Conservation (phyloP, 129 eudicot species). For the Arctium lappa region DNA sequence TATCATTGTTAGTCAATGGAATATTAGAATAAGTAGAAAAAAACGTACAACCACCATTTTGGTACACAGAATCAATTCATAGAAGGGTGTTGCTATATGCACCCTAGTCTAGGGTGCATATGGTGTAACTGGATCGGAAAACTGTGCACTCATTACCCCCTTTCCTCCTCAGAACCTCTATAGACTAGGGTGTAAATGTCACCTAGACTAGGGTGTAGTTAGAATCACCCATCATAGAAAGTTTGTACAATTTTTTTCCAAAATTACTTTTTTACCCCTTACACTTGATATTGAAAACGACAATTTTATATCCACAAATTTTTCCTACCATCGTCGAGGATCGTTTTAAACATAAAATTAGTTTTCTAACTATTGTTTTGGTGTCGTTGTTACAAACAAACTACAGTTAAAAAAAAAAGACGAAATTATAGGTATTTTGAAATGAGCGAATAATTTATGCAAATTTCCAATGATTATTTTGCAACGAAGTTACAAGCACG, state of each 20-base stretch:
- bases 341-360: not conserved
- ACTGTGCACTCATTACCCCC: too few relatives aligned
- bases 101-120: too few relatives aligned
- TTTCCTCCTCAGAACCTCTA: too few relatives aligned
- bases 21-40: not conserved
- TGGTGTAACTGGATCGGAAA: too few relatives aligned
- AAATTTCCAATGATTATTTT: not conserved
- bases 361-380: not conserved
- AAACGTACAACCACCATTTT: not conserved
- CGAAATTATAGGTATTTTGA: not conserved
- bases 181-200: too few relatives aligned
- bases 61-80: not conserved
- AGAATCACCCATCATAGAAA: too few relatives aligned
- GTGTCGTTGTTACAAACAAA: not conserved
- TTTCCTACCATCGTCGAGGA: not conserved
- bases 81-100: too few relatives aligned
- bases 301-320: not conserved
- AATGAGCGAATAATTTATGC: not conserved
- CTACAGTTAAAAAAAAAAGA: not conserved
- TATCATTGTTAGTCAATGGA: not conserved
- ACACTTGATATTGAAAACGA: not conserved
- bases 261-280: not conserved
- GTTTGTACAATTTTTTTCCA: not conserved
- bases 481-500: not conserved
- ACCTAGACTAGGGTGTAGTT: too few relatives aligned